Percentiles rank a stretch among this genome's conserved stretches.
phyloP scores from a whole-genome alignment of 2,329 filamentous ascomycete genomes.

The Penicillium sp. region DNA sequence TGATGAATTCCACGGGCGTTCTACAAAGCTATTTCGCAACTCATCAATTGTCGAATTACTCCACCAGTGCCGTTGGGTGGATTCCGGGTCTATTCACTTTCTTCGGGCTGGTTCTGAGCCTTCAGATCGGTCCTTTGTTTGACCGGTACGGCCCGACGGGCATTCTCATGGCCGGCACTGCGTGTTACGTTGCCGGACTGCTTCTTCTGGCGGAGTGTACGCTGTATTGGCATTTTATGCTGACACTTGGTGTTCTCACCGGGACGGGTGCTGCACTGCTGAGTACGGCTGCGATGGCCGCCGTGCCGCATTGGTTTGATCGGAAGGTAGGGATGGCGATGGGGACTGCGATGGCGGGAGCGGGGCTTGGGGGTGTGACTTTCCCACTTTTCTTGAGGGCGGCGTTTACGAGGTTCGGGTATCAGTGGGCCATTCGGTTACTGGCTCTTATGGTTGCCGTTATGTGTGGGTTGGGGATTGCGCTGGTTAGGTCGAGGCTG shows the following conservation, averaged over 20 bases:
- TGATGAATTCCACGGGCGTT: slow-evolving; percentile 53
- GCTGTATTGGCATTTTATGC: slow-evolving; percentile 51
- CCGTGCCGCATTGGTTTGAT: slow-evolving; percentile 45
- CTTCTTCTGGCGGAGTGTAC: slow-evolving; percentile 49
- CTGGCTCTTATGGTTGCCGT: slow-evolving; percentile 37
- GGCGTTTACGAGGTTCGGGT: slow-evolving; percentile 36
- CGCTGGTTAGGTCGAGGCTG: slow-evolving; percentile 38
- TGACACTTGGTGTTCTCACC: slow-evolving; percentile 40
- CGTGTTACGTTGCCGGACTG: slow-evolving; percentile 41
- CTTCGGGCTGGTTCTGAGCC: slow-evolving; percentile 44
- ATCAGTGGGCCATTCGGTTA: slow-evolving; percentile 41
- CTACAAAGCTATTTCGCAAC: slow-evolving; percentile 48
- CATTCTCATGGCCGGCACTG: slow-evolving; percentile 42
- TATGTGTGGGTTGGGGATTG: slow-evolving; percentile 33
- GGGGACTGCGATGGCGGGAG: slow-evolving; percentile 42
- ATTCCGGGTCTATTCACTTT: slow-evolving; percentile 51
- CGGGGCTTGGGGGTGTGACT: slow-evolving; percentile 38
- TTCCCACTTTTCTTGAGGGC: slow-evolving; percentile 40
- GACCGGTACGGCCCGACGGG: slow-evolving; percentile 49
- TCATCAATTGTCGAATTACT: slow-evolving; percentile 47
- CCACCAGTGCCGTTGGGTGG: slow-evolving; percentile 50
- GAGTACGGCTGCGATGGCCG: slow-evolving; percentile 39
- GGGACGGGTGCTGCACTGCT: slow-evolving; percentile 38
- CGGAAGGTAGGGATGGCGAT: slow-evolving; percentile 38
- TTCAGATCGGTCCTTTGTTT: slow-evolving; percentile 52